These are phyloP conservation scores for Rubroshorea leprosula DNA, from an alignment of 345 rosid genomes.

Conservation along the genomic window DNA sequence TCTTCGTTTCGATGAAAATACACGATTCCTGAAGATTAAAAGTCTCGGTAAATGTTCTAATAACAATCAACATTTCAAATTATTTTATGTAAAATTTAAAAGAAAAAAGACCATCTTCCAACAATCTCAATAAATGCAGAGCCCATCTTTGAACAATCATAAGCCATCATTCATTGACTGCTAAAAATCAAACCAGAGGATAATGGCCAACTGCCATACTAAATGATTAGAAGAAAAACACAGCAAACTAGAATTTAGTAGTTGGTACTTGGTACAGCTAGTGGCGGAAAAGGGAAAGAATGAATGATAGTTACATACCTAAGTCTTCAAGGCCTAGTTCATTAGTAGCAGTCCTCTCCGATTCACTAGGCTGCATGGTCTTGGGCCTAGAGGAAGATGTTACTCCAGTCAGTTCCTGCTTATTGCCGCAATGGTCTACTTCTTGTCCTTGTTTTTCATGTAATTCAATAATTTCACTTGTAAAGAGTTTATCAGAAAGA, in stretches of 20 bases:
- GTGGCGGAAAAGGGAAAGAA: background rate
- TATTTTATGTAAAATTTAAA: too few relatives aligned
- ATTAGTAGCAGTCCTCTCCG: slow-evolving; percentile 13
- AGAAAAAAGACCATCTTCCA: too few relatives aligned
- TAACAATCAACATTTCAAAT: too few relatives aligned
- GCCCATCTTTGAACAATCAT: too few relatives aligned
- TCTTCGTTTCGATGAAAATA: slow-evolving; percentile 83
- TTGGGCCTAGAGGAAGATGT: slow-evolving; percentile 12
- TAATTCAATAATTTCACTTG: slow-evolving; percentile 68
- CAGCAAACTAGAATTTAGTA: too few relatives aligned
- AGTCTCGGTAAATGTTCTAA: background rate
- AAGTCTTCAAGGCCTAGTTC: slow-evolving; percentile 47
- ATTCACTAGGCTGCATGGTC: slow-evolving; percentile 13
- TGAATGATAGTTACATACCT: slow-evolving; percentile 32
- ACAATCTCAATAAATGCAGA: too few relatives aligned
- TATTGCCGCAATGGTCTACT: slow-evolving; percentile 11
- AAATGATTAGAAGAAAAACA: too few relatives aligned
- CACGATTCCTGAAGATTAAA: slow-evolving; percentile 45
- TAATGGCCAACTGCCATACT: too few relatives aligned
- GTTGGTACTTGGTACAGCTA: too few relatives aligned
- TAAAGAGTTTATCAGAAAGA: slow-evolving; percentile 83
- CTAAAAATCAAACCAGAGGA: too few relatives aligned
- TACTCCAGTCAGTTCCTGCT: slow-evolving; percentile 26
- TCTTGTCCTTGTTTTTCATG: slow-evolving; percentile 36
- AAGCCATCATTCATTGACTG: too few relatives aligned